Conservation (phyloP, 768 basidiomycete genomes). For the Lactifluus hygrophoroides region DNA sequence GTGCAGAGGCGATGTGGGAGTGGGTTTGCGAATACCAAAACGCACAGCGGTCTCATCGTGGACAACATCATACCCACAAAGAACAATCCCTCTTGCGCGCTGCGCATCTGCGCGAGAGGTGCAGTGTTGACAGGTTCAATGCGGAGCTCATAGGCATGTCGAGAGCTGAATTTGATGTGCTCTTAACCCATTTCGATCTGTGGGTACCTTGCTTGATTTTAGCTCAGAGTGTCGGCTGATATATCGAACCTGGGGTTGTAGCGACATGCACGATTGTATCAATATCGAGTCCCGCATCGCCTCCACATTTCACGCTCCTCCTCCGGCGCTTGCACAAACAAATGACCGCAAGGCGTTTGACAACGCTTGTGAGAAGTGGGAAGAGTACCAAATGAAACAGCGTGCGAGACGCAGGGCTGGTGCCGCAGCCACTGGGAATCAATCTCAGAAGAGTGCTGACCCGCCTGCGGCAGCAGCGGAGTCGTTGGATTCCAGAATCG, state of each 20-base stretch:
- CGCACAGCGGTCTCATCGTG: not conserved
- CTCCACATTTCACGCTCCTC: conserved; percentile 43
- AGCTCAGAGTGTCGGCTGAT: not conserved
- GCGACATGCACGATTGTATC: conserved; percentile 60
- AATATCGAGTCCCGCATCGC: conserved; percentile 37
- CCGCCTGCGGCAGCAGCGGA: not conserved
- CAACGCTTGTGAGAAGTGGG: conserved; percentile 49
- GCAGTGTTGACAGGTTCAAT: not conserved
- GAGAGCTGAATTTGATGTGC: conserved; percentile 52
- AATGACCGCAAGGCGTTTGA: conserved; percentile 49
- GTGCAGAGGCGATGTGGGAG: conserved; percentile 75
- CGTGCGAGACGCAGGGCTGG: conserved; percentile 18
- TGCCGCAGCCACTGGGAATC: not conserved
- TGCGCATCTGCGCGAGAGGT: not conserved
- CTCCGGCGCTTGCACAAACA: conserved; percentile 33
- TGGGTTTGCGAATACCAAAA: conserved; percentile 50
- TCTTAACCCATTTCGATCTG: conserved; percentile 53
- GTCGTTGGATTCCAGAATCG: not conserved
- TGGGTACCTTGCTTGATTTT: conserved; percentile 32
- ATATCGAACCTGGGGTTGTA: conserved; percentile 22
- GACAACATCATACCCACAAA: not conserved
- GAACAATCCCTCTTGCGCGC: conserved; percentile 1
- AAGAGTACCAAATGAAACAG: conserved; percentile 36
- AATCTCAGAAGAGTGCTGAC: conserved; percentile 1
- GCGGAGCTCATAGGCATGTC: conserved; percentile 40